A percentile compares a stretch with the other conserved stretches of the same genome.
These are phyloP conservation scores for Xylaria digitata DNA, from an alignment of 2,329 filamentous ascomycete species.

Conservation along the genomic window DNA sequence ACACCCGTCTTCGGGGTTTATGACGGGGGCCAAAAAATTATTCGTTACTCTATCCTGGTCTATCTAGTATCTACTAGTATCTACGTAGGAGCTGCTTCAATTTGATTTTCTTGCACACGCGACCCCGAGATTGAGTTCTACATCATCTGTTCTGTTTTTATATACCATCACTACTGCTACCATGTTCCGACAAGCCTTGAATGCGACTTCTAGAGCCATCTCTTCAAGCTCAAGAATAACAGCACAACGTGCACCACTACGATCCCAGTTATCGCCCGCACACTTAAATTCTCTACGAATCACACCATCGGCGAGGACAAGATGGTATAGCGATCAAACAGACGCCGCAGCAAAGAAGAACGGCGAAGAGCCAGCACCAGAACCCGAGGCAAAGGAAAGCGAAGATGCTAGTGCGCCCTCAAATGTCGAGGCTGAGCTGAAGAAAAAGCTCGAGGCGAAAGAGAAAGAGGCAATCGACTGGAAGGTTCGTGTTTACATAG, in stretches of 20 bases:
- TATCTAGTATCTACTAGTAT: constrained; percentile 16
- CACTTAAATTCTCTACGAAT: constrained; percentile 51
- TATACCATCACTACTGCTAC: constrained; percentile 24
- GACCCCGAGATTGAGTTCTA: constrained; percentile 11
- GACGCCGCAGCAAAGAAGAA: constrained; percentile 57
- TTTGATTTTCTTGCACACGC: constrained; percentile 29
- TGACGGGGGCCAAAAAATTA: constrained; percentile 35
- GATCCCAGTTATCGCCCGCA: constrained; percentile 59
- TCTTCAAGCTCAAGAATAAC: constrained; percentile 52
- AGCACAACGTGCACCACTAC: constrained; percentile 60
- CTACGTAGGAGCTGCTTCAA: constrained; percentile 18
- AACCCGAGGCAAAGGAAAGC: constrained; percentile 52
- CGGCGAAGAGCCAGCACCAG: constrained; percentile 49
- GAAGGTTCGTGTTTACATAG: constrained; percentile 72
- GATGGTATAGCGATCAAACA: constrained; percentile 55
- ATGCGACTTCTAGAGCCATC: constrained; percentile 48
- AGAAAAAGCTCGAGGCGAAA: constrained; percentile 77
- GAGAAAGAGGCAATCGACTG: constrained; percentile 80
- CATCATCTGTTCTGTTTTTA: constrained; percentile 18
- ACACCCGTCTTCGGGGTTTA: constrained; percentile 15
- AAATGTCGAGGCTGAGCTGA: constrained; percentile 62
- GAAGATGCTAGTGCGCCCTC: constrained; percentile 49
- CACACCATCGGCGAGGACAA: constrained; percentile 42
- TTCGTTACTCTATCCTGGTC: constrained; percentile 23
- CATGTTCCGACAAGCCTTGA: constrained; percentile 50